Evolutionary conservation across 228 moss, liverwort and hornwort genomes (phyloP), one percentile per base, ranked within the genome.

Genomic region (Sphagnum fallax): DNA sequence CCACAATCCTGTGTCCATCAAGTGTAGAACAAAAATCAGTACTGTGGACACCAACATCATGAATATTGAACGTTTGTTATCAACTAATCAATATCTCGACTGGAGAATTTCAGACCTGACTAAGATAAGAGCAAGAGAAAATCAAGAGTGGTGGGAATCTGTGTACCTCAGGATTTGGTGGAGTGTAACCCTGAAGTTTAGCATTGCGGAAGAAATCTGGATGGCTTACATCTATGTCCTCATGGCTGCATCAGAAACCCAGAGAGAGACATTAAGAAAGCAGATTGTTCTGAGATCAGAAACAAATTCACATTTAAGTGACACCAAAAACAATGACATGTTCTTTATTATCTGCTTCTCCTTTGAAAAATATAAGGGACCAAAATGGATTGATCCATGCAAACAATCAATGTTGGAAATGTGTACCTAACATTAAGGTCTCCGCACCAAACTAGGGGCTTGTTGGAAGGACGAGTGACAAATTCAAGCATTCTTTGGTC

Each of bases 371-470:
- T 32, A 32, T 32, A 32, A 32, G 32, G 32, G 32, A 32, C 32
- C 32, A 32, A 32, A 32, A 32, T 2, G 32, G 32, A 32, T 32
- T 32, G 32, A 32, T 32, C 32, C 32, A 32, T 32, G 32, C 32
- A 32, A 32, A 32, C 32, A 32, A 3, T 32, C 32, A 32, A 3
- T 32, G 32, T 32, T 67, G 51, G 13, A 6, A 47, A 52, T 7
- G 52, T 10, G 52, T 69, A 93, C 90, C 93, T 90, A 61, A 90
- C 93, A 75, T 93, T 93, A 14, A 93, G 89, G 80, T 93, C 93
- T 59, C 93, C 93, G 71, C 87, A 89, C 93, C 93, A 93, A 70
- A 93, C 89, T 66, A 93, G 78, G 52, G 93, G 90, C 79, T 93
- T 93, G 63, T 68, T 52, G 16, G 75, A 83, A 49, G 84, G 70